phyloP scores from a whole-genome alignment of 441 rosid species.

The Populus tomentosa region DNA sequence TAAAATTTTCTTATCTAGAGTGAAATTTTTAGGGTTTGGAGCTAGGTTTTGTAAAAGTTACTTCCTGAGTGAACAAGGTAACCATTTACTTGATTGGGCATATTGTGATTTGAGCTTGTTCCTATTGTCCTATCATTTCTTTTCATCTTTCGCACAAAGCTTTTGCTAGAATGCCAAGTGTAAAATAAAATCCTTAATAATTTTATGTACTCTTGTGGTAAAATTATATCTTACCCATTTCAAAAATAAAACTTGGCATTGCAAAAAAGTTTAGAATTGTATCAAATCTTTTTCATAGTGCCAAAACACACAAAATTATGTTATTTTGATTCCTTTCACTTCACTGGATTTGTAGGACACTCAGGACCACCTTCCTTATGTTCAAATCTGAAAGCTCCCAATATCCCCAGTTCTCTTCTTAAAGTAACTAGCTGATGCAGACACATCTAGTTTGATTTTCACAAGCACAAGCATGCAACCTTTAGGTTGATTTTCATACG shows the following conservation, averaged over 20 bases:
- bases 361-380: neutral
- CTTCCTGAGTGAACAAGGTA: neutral
- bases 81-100: neutral
- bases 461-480: neutral
- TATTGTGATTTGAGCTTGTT: neutral
- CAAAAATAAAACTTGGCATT: neutral
- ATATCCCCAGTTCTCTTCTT: neutral
- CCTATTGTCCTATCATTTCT: neutral
- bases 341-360: neutral
- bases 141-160: neutral
- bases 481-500: neutral
- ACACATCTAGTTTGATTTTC: neutral
- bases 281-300: neutral
- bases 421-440: neutral
- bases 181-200: neutral
- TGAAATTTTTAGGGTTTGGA: neutral
- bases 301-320: neutral
- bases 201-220: neutral
- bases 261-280: neutral
- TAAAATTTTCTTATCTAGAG: neutral
- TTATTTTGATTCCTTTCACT: neutral
- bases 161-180: neutral
- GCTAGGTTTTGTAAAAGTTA: neutral
- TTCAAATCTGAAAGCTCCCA: neutral
- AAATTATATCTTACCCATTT: neutral